phyloP scores from a whole-genome alignment of 2,329 filamentous ascomycete species.

The Aspergillus felis region DNA sequence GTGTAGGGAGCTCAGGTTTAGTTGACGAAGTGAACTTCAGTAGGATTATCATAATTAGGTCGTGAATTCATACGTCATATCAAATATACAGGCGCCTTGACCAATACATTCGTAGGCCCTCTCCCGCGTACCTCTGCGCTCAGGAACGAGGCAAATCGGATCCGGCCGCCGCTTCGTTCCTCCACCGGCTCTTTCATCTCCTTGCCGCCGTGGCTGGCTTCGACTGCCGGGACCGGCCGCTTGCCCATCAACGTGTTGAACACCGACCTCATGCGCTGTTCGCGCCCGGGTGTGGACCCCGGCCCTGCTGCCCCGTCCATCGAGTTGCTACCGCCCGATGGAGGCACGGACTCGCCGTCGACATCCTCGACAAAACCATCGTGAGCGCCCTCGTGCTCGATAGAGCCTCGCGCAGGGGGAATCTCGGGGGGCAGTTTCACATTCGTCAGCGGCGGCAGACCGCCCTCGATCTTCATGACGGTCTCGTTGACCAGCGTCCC shows the following conservation, averaged over 20 bases:
- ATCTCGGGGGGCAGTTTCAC: conserved; percentile 11
- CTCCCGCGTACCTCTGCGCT: conserved; percentile 71
- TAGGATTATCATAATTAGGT: neutral
- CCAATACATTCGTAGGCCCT: conserved; percentile 57
- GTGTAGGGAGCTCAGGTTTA: neutral
- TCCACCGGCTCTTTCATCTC: conserved; percentile 11
- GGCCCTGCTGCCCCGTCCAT: neutral
- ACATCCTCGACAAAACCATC: conserved; percentile 11
- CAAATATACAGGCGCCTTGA: conserved; percentile 68
- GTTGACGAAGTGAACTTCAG: too few species aligned
- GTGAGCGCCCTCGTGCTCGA: conserved; percentile 18
- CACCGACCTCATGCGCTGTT: conserved; percentile 38
- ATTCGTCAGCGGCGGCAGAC: conserved; percentile 55
- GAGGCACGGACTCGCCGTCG: conserved; percentile 21
- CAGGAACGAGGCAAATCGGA: conserved; percentile 73
- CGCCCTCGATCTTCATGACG: conserved; percentile 79
- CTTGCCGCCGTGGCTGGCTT: conserved; percentile 18
- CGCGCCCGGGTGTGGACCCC: conserved; percentile 7
- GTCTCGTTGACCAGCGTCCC: conserved; percentile 65
- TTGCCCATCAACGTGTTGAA: conserved; percentile 38
- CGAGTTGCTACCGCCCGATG: conserved; percentile 11
- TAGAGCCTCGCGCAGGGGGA: conserved; percentile 6
- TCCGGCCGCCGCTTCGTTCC: conserved; percentile 37
- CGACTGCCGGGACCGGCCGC: conserved; percentile 9
- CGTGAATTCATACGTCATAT: conserved; percentile 17